phyloP scores from a whole-genome alignment of 2,329 filamentous ascomycete genomes.

The Phyllosticta citriasiana region DNA sequence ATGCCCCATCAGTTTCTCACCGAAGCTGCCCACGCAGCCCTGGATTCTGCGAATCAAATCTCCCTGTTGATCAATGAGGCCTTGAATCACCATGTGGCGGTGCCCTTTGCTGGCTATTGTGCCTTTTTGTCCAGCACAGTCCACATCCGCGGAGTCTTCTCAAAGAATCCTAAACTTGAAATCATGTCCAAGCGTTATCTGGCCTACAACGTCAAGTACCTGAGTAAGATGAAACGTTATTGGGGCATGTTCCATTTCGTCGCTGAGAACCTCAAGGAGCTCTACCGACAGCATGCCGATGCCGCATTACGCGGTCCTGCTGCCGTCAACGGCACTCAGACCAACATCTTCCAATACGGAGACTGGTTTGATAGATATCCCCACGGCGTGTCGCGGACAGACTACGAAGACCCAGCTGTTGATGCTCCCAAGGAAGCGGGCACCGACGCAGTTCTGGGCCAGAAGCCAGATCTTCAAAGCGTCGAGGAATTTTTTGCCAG shows the following conservation, averaged over 20 bases:
- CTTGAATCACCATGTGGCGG: conserved; percentile 69
- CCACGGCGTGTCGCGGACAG: conserved; percentile 74
- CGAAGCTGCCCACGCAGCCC: conserved; percentile 63
- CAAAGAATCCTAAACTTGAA: conserved; percentile 67
- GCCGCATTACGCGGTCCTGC: conserved; percentile 59
- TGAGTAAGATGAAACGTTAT: conserved; percentile 91
- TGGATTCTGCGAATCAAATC: conserved; percentile 77
- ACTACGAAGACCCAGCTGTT: conserved; percentile 67
- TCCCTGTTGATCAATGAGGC: conserved; percentile 74
- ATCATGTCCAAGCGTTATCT: conserved; percentile 72
- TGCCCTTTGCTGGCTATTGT: conserved; percentile 90
- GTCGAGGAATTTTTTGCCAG: conserved; percentile 91
- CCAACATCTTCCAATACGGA: conserved; percentile 76
- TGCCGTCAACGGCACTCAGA: conserved; percentile 16
- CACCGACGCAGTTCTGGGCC: conserved; percentile 79
- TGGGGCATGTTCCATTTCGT: conserved; percentile 99
- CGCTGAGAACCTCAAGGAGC: conserved; percentile 80
- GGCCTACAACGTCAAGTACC: conserved; percentile 76
- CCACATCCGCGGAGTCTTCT: conserved; percentile 89
- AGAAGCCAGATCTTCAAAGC: conserved; percentile 82
- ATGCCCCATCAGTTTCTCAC: conserved; percentile 70
- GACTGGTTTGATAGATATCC: conserved; percentile 97
- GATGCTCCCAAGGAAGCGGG: conserved; percentile 63
- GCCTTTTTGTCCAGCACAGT: conserved; percentile 88
- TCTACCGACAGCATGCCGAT: conserved; percentile 78